These are phyloP conservation scores for Phialophora verrucosa DNA, from an alignment of 2,329 filamentous ascomycete genomes.

Conservation along the genomic window DNA sequence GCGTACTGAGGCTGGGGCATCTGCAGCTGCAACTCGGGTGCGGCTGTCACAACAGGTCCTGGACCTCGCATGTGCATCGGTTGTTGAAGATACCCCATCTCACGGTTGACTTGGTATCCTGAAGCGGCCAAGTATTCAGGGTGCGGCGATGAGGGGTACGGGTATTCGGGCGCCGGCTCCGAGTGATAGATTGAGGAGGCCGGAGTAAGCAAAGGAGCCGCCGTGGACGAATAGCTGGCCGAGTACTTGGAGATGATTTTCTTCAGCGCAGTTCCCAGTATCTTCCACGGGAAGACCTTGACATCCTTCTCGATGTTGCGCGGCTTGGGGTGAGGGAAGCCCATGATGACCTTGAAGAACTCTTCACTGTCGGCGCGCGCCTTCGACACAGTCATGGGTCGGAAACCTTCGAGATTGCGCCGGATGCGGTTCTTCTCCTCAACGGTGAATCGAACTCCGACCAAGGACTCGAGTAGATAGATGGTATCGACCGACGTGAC, in stretches of 20 bases:
- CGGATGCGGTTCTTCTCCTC: conserved; percentile 99
- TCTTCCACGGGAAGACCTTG: conserved; percentile 97
- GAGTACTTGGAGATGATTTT: conserved; percentile 99
- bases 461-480: conserved; percentile 87
- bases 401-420: conserved; percentile 92
- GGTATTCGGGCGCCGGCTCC: conserved; percentile 55
- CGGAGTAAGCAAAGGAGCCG: conserved; percentile 51
- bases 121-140: conserved; percentile 40
- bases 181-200: conserved; percentile 50
- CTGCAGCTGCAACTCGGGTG: conserved; percentile 37
- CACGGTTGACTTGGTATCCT: conserved; percentile 20
- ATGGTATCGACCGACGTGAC: conserved; percentile 98
- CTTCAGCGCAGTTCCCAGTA: conserved; percentile 82
- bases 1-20: conserved; percentile 29
- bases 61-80: conserved; percentile 22
- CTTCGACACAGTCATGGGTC: conserved; percentile 91
- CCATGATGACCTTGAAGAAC: conserved; percentile 99
- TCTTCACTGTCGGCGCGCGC: conserved; percentile 89
- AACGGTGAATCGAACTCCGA: conserved; percentile 85
- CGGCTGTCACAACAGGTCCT: conserved; percentile 29
- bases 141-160: conserved; percentile 55
- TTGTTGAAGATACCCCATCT: conserved; percentile 28
- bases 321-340: conserved; percentile 90
- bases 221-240: conserved; percentile 72
- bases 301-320: conserved; percentile 99